Base-by-base conservation (phyloP, 2,329 filamentous ascomycete species). In the Pezizomycotina sp. region DNA sequence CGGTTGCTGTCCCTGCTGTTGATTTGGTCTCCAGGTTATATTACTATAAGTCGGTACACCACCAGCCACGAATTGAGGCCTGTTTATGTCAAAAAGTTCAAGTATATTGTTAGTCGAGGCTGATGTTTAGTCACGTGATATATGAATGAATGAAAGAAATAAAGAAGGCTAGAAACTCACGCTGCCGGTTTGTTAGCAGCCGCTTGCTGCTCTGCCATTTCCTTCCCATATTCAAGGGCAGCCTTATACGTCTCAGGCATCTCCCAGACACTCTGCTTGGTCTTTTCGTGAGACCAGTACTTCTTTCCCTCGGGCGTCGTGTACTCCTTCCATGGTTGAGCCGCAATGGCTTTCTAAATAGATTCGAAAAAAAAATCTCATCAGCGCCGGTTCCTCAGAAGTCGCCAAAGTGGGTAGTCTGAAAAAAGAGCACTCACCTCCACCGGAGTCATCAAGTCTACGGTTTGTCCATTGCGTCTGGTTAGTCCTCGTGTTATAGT, bases 271-370 rank as follows among this genome's bases (percentile, higher is more conserved):
- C 83, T 95, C 61, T 83, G 70, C 59, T 86, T 84, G 27, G 80
- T 84, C 58, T 91, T 77, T 21, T 75, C 79, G 58, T 98, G 89
- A 58, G 84, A 86, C 79, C 83, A 98, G 60, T 98, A 98, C 55
- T 86, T 81, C 51, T 76, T 74, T 29, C 86, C 89, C 47, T 81
- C 79, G 45, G 83, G 74, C 14, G 80, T 75, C 16, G 77, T 82
- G 54, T 92, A 89, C 58, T 92, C 82, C 53, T 86, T 89, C 83
- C 84, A 98, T 47, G 80, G 79, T 50, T 89, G 79, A 50, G 76
- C 75, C 32, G 77, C 68, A 30, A 91, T 66, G 36, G 80, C 80
- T 54, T 77, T 77, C 81, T 84, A 55, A 40, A 44, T 21, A 6
- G 7, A 8, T 12, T n/a, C 12, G 16, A 36, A 52, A 29, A 53